Base-by-base conservation (phyloP, 495 filamentous ascomycete species). In the Tuber umbilicatum region DNA sequence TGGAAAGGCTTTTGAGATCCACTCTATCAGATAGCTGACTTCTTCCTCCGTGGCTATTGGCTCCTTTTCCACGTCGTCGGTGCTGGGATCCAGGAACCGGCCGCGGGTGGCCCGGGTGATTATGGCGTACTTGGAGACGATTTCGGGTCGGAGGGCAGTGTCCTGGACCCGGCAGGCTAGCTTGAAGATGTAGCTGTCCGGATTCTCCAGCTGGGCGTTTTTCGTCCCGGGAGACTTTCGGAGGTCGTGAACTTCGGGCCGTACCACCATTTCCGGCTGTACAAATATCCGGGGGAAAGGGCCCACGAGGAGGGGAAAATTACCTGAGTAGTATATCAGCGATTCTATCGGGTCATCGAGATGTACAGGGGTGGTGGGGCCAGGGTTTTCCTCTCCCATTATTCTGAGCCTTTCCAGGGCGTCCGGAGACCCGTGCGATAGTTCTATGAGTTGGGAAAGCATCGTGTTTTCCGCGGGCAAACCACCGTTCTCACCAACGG, bases 1-100 rank as follows among this genome's bases (percentile, higher is more conserved):
- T 12, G 76, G 76, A 9, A 78, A 78, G 14, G 40, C 38, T 35
- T 21, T 31, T 7, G 75, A 67, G 42, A 79, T 70, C 71, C 77
- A 79, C 0, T 39, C 10, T 7, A 78, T 47, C 0, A 79, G 69
- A 17, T 70, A 23, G 19, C 55, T 40, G 5, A 79, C 72, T 72
- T 78, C 77, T 50, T 69, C 68, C 1, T 2, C 60, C 1, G 75
- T 74, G 5, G 75, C 71, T 2, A 55, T 39, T 27, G 23, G 27
- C 27, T 79, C 77, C 23, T 78, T 50, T 7, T 21, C 72, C 5
- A 79, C n/a, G 41, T 79, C 77, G 23, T 79, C 77, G 1, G n/a
- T 19, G 19, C 77, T 70, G 23, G 19, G 21, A 2, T 19, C 55
- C 17, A 35, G 27, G 55, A 64, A 64, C 10, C 55, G 55, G 1